phyloP scores from a whole-genome alignment of 495 filamentous ascomycete genomes.

The Hypoxylon intermedium region DNA sequence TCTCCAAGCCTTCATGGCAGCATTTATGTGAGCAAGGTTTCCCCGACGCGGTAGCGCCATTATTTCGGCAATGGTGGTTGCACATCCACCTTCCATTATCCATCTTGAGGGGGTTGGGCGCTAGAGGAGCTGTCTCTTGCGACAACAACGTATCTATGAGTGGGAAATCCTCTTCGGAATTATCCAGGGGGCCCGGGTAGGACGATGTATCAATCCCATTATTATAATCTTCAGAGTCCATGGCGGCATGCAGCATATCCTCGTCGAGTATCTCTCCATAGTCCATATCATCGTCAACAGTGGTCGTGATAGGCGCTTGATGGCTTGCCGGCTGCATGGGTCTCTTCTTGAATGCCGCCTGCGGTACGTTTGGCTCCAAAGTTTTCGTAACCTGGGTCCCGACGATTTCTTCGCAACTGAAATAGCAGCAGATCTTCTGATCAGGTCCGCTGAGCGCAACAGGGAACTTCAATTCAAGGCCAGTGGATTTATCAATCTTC shows the following conservation, averaged over 20 bases:
- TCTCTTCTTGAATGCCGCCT: slow-evolving; percentile 58
- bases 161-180: slow-evolving; percentile 37
- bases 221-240: slow-evolving; percentile 10
- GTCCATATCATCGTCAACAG: slow-evolving; percentile 26
- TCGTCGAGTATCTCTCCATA: slow-evolving; percentile 43
- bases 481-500: slow-evolving; percentile 63
- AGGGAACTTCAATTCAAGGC: slow-evolving; percentile 67
- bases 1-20: slow-evolving; percentile 86
- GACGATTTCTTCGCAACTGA: slow-evolving; percentile 90
- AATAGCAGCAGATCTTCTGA: slow-evolving; percentile 72
- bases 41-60: slow-evolving; percentile 68
- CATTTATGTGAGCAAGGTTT: slow-evolving; percentile 70
- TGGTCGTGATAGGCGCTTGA: slow-evolving; percentile 4
- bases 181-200: slow-evolving; percentile 64
- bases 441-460: slow-evolving; percentile 61
- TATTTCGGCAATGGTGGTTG: slow-evolving; percentile 76
- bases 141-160: slow-evolving; percentile 26
- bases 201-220: slow-evolving; percentile 43
- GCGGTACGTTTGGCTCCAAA: slow-evolving; percentile 67
- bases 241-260: slow-evolving; percentile 35
- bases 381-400: slow-evolving; percentile 72
- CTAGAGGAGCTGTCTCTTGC: background rate
- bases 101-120: slow-evolving; percentile 60
- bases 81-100: slow-evolving; percentile 88
- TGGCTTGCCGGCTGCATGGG: slow-evolving; percentile 11